Base-by-base conservation (phyloP, 768 basidiomycete genomes). In the Russula dissimulans region DNA sequence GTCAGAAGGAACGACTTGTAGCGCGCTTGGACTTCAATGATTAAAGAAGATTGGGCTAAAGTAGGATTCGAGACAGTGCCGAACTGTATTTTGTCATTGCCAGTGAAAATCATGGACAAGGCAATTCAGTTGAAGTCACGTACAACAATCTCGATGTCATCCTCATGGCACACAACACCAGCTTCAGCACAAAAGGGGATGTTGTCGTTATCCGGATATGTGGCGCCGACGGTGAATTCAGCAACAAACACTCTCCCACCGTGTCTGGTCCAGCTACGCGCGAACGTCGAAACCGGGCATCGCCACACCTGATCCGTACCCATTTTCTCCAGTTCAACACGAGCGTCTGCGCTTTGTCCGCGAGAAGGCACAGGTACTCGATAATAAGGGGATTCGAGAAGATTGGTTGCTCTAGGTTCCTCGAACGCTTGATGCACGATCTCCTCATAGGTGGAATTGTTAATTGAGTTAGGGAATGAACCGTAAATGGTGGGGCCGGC, bases 121-220 rank as follows among this genome's bases (percentile, higher is more conserved):
- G 56, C 52, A 14, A 48, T 44, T 43, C 44, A 46, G 44, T 42
- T 3, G 22, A 29, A 45, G 34, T 22, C 29, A 79, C 84, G 60
- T 73, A 86, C 86, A 61, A 91, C 79, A 69, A 88, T 84, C 74
- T 85, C 73, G 60, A 91, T 91, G 67, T 92, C 90, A 69, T 91
- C 89, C 69, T 90, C 80, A 70, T 90, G 89, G 71, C 89, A 91
- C 42, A 89, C 84, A 36, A 74, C 71, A 39, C 83, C 84, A 34
- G 75, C 39, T 64, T 77, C 69, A 5, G 75, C 77, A 72, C 89
- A 91, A 68, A 78, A 82, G 0, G 81, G 66, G 48, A 81, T 73
- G 1, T 58, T 75, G 43, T 76, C 75, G 72, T 89, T 91, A 44
- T 78, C 79, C 11, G 86, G 83, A 70, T 89, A 88, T n/a, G 84